phyloP scores from a whole-genome alignment of 257 asterid genomes.

The Cynanchum wilfordii region DNA sequence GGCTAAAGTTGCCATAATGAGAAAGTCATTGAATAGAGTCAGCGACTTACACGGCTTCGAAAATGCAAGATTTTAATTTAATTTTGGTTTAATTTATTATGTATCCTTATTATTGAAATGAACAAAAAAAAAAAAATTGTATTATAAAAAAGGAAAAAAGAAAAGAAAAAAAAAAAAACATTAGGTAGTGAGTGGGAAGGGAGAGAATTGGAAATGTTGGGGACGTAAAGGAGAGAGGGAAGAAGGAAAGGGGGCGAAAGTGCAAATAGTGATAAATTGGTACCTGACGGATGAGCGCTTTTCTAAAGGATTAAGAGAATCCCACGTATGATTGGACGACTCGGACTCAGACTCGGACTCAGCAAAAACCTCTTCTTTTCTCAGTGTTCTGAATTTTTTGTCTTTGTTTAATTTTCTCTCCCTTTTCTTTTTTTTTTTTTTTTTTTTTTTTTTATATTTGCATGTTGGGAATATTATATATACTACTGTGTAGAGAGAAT shows the following conservation, averaged over 20 bases:
- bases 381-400: constrained; percentile 15
- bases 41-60: constrained; percentile 97
- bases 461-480: neutral
- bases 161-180: neutral
- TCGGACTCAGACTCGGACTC: constrained; percentile 13
- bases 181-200: neutral
- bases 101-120: constrained; percentile 13
- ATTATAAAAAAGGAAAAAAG: neutral
- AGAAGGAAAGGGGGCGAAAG: too few species aligned
- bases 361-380: constrained; percentile 15
- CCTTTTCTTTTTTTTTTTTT: constrained; percentile 2
- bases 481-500: constrained; percentile 22
- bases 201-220: neutral
- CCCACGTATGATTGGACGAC: constrained; percentile 35
- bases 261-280: constrained; percentile 19
- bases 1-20: constrained; percentile 96
- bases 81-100: constrained; percentile 1
- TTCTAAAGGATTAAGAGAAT: constrained; percentile 29
- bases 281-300: constrained; percentile 44
- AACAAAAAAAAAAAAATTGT: constrained; percentile 13
- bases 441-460: neutral
- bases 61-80: constrained; percentile 77
- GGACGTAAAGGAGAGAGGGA: neutral
- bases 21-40: constrained; percentile 89
- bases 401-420: constrained; percentile 10